Evolutionary conservation across 73 alveolate genomes (phyloP), one percentile per base, ranked within the genome.

Genomic region (Diophrys appendiculata): DNA sequence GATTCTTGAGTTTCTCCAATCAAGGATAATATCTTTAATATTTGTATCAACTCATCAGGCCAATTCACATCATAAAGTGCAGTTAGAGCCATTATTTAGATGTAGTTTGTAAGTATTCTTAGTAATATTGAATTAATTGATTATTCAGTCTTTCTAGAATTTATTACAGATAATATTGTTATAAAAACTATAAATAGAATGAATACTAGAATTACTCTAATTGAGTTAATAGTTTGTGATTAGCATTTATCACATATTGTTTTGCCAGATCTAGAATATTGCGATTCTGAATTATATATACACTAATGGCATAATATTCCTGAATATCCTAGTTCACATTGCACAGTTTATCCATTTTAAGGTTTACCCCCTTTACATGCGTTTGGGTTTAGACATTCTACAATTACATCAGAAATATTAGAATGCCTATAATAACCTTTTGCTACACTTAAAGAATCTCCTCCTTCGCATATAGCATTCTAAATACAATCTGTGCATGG

Each of bases 171-270:
- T 0, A 70, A 3, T 0, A 33, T 70, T 30, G 34, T 30, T 5
- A 70, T 2, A 29, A 70, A 70, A 13, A 3, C 68, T 8, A 70
- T 33, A 1, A 70, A 64, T 3, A 33, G 33, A 1, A 70, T 2
- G 0, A 29, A 5, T 1, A 33, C 5, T 1, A 30, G 33, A 3
- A 70, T 70, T 3, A 70, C 78, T 70, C 78, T 29, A 31, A 70
- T 70, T 23, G 68, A 28, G 34, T 70, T 70, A 3, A 70, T 2
- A 70, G 34, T 70, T 70, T 64, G 78, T 23, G 26, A 1, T 3
- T 64, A 67, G 29, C 78, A 70, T 30, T 70, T 70, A 5, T n/a
- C n/a, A 33, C 78, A 70, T 2, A 1, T n/a, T n/a, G n/a, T n/a
- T n/a, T n/a, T n/a, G n/a, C n/a, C n/a, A n/a, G n/a, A n/a, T n/a